Evolutionary conservation across 179 eudicot species (phyloP), one percentile per base, ranked within the genome.

Genomic region (Camellia oleifera): DNA sequence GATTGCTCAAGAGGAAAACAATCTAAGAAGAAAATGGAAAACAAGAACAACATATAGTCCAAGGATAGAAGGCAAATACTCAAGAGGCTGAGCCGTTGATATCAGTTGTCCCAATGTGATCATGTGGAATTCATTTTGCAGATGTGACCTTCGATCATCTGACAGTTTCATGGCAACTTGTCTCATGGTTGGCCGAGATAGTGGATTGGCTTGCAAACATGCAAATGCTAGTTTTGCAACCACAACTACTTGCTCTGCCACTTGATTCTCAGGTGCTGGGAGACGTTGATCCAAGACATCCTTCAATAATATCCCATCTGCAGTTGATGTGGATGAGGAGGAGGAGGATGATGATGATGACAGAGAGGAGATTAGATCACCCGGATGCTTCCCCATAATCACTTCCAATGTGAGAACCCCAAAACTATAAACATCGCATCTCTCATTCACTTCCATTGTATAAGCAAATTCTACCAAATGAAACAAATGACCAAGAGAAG

Each of bases 401-500:
- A 77, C 75, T 65, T 82, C 81, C 13, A 80, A 52, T 3, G 79
- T 77, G 18, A 85, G 17, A 32, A 82, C 58, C 1, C 83, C 85
- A 50, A 85, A 82, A 63, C 83, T 85, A 17, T 82, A 85, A 12
- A 80, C 82, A 44, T 82, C 78, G 20, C 83, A 82, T 56, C 77
- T 82, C 48, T 77, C 83, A 1, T 82, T 80, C 53, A 78, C 75
- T 57, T 73, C 72, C 85, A 73, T 80, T 1, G 85, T 77, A 73
- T 80, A 74, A 18, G 83, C 87, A 69, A 80, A 62, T 61, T 85
- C 82, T 82, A 26, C 32, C 32, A 26, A 26, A 26, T 26, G 32
- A 26, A 26, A 26, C 32, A 26, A 26, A 1, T 26, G 83, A 3
- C 2, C 56, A 58, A 26, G 32, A 26, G 32, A 26, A 26, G 32